Base-by-base conservation (phyloP, 768 basidiomycete genomes). In the Rhizopogon vinicolor region DNA sequence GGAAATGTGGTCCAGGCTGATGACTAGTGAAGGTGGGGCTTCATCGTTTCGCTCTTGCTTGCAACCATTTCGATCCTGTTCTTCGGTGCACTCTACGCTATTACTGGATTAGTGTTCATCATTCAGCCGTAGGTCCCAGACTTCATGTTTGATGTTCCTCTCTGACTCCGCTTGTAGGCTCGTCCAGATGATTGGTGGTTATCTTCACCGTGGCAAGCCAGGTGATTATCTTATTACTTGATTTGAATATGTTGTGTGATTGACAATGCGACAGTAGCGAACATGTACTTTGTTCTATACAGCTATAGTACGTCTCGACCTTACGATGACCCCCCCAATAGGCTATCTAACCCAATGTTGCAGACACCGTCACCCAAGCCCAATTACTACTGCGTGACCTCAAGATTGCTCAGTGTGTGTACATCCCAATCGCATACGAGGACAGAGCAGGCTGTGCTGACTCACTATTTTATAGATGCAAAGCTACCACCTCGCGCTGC, bases 401-500 rank as follows among this genome's bases (percentile, higher is more conserved):
- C 7, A 86, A 85, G 64, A 77, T 66, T 22, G 62, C 53, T 54
- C 68, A 64, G 65, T 63, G 56, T 3, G 55, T 2, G n/a, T n/a
- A 22, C 31, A 39, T 12, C 6, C 39, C 13, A 12, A 13, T 10
- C 12, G 35, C 13, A 33, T 37, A 13, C 35, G 3, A 3, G 9
- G 35, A 37, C 35, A 37, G 39, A 33, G 10, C n/a, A 31, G 10
- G 3, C 10, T 10, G 6, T 33, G 8, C 35, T 35, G 35, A 37
- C 35, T 33, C 3, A 37, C 3, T 25, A 25, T 25, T 37, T 28
- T 0, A 48, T 37, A 69, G 68, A 71, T 52, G 57, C 77, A 22
- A 86, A 86, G 69, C 75, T 87, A 41, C 82, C 85, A 39, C 85
- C 85, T 44, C 81, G 84, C 8, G 78, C 78, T 35, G 81, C 85